Evolutionary conservation across 1,139 yeast species (phyloP).

Genomic region (Scheffersomyces titani): DNA sequence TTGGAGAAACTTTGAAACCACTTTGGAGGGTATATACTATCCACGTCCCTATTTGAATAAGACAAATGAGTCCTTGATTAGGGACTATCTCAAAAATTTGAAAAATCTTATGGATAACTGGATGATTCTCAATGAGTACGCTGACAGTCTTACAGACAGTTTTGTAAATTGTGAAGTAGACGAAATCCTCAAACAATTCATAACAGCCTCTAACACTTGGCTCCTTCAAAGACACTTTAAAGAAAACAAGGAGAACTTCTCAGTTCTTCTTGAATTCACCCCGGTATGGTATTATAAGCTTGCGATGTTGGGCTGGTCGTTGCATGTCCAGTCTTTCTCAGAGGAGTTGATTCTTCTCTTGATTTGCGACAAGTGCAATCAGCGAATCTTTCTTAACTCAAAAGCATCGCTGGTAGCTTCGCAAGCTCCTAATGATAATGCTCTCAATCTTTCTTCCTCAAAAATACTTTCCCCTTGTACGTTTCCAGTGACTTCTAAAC

Average conservation of each 20-base stretch:
- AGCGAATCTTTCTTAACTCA: conserved; percentile 30
- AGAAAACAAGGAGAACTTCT: conserved; percentile 38
- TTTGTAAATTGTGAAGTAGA: conserved; percentile 7
- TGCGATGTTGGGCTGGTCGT: conserved; percentile 40
- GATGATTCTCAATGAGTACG: conserved; percentile 17
- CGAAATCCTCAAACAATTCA: conserved; percentile 14
- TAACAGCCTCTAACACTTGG: conserved; percentile 31
- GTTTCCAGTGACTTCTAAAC: conserved; percentile 21
- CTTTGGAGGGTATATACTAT: conserved; percentile 37
- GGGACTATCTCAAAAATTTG: conserved; percentile 29
- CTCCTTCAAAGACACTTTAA: conserved; percentile 27
- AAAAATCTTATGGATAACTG: conserved; percentile 31
- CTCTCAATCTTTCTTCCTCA: conserved; percentile 19
- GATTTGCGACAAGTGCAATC: conserved; percentile 39
- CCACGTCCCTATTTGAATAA: conserved; percentile 33
- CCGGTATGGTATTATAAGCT: conserved; percentile 37
- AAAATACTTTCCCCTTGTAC: conserved; percentile 34
- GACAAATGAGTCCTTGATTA: conserved; percentile 30
- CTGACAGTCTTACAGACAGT: conserved; percentile 10
- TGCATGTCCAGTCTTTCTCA: conserved; percentile 33
- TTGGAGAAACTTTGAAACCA: conserved; percentile 41
- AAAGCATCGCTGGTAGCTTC: not conserved
- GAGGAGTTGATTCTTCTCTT: conserved; percentile 30
- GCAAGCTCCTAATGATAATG: not conserved
- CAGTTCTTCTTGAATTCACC: conserved; percentile 18